Evolutionary conservation across 768 basidiomycete species (phyloP), one percentile per base, ranked within the genome.

Genomic region (Paxillus ammoniavirescens): DNA sequence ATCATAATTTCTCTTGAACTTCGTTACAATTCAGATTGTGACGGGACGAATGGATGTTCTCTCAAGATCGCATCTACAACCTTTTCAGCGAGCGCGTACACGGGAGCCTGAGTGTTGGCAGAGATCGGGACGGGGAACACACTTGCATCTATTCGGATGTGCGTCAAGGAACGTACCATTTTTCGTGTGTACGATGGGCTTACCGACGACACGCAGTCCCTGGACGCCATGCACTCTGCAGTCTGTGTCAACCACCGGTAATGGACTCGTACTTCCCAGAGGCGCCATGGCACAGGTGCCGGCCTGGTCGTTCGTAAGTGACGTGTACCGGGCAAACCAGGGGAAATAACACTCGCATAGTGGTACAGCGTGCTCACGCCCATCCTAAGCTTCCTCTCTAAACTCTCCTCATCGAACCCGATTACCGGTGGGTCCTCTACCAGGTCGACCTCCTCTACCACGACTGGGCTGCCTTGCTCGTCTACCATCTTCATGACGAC

Each of bases 11-110:
- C 13, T 35, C 35, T 35, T 5, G 35, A 12, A 35, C 12, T 13
- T 12, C 35, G 35, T 35, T 35, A 33, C 31, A 9, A 7, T 7
- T 33, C 10, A 14, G 35, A 14, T 35, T 35, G 13, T 35, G 35
- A 35, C 13, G 21, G 21, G 21, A 2, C 6, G 5, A 26, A 14
- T 6, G 18, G 79, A 0, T 76, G 82, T 52, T 81, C 82, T 2
- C 67, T 83, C 1, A 45, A 30, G 14, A 45, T 45, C 14, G 23
- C 30, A 31, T 45, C 44, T 14, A 30, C 58, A n/a, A 51, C 65
- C 40, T 69, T 71, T 60, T 75, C 75, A 5, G 68, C 75, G 3
- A 72, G 61, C 52, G 64, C 61, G 2, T 67, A 70, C 4, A 62
- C 63, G 7, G 71, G 63, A 4, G 73, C 73, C 63, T 66, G 64